Base-by-base conservation (phyloP, 75 land plant species). In the Adiantum capillusveneris region DNA sequence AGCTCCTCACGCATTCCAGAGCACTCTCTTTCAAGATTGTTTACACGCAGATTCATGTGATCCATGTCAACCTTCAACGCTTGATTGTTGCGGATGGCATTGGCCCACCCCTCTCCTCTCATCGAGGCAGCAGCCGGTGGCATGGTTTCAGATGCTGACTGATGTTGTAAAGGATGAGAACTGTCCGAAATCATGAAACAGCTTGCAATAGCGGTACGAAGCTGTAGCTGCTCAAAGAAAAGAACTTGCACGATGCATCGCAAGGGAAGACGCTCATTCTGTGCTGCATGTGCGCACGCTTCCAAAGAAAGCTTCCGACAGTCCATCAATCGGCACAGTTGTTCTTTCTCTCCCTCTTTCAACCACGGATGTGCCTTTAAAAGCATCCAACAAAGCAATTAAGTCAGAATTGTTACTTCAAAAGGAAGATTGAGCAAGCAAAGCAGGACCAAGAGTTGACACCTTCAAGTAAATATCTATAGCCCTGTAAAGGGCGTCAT, bases 201-300 rank as follows among this genome's bases (percentile, higher is more conserved):
- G 27, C 91, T 80, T 6, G 96, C 76, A 1, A 90, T 84, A 1
- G 91, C 85, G 1, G 84, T 86, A 0, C 96, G 78, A 1, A 90
- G 75, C n/a, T 88, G 81, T 19, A 90, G 83, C 65, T 90, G 96
- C 66, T 90, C 96, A 53, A 89, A 86, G 71, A 89, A 89, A 22
- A 89, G 86, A 19, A 89, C 90, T 60, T 86, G 90, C 20, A 89
- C 90, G 11, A 95, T 68, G 7, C 83, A 77, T 44, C 99, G 63
- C 20, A 95, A 74, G 3, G 99, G 99, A n/a, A 95, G 75, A 53
- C 99, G 64, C 67, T 95, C 99, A 66, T 95, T 95, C 59, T 95
- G 99, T 18, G 99, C 96, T 29, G 91, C 96, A 62, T 90, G 96
- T 0, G 91, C 80, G 74, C 87, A 83, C 7, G 92, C 96, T 50